These are phyloP conservation scores for Calocybe indica DNA, from an alignment of 768 basidiomycete species.

Conservation along the genomic window DNA sequence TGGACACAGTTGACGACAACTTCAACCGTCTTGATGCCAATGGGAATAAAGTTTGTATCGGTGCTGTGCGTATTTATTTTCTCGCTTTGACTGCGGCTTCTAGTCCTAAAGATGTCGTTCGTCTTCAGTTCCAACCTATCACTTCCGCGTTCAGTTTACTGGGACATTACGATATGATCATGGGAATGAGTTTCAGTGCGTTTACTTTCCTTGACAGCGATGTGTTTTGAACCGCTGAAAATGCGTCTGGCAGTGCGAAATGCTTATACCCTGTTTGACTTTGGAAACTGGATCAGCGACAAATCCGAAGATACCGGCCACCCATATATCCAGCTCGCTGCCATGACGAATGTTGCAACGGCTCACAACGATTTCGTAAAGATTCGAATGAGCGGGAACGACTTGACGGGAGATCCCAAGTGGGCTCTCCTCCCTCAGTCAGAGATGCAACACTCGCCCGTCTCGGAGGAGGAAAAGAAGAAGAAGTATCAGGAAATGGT, in stretches of 20 bases:
- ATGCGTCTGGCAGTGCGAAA: slow-evolving; percentile 57
- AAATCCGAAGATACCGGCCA: slow-evolving; percentile 36
- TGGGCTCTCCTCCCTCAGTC: slow-evolving; percentile 56
- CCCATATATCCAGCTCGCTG: slow-evolving; percentile 68
- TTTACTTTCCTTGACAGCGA: slow-evolving; percentile 1
- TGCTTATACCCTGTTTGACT: slow-evolving; percentile 65
- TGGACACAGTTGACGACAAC: slow-evolving; percentile 62
- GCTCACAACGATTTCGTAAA: slow-evolving; percentile 66
- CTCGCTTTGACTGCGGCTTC: not conserved
- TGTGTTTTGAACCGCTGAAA: slow-evolving; percentile 3
- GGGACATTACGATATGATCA: slow-evolving; percentile 76
- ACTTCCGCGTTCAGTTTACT: slow-evolving; percentile 73
- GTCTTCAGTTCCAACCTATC: slow-evolving; percentile 70
- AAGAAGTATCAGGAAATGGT: slow-evolving; percentile 56
- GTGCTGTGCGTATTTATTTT: slow-evolving; percentile 44
- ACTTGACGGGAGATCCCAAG: slow-evolving; percentile 46
- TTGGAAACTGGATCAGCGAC: slow-evolving; percentile 59
- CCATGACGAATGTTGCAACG: slow-evolving; percentile 43
- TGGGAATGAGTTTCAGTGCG: slow-evolving; percentile 78
- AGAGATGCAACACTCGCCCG: slow-evolving; percentile 57
- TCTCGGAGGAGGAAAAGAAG: slow-evolving; percentile 61
- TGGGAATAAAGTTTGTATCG: slow-evolving; percentile 58
- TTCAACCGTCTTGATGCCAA: slow-evolving; percentile 37
- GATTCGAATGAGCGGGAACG: slow-evolving; percentile 52
- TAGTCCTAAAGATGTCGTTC: slow-evolving; percentile 6